Percentiles rank a stretch among this genome's conserved stretches.
Evolutionary conservation across 2,329 filamentous ascomycete genomes (phyloP).

Genomic region (Penicillium sp.): DNA sequence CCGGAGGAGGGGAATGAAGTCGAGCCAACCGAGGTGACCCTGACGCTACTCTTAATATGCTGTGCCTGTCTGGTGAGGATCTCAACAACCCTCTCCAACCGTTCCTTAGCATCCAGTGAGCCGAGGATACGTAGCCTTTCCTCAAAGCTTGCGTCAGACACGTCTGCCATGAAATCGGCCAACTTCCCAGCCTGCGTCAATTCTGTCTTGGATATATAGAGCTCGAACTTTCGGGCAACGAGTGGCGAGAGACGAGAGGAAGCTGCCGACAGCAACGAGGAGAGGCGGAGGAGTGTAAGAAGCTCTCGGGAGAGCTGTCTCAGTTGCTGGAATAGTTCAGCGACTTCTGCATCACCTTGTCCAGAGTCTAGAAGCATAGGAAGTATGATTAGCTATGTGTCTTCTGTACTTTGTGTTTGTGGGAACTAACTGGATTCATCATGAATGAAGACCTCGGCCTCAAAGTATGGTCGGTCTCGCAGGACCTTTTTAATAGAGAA

Average conservation of each 20-base stretch:
- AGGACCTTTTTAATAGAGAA: constrained; percentile 71
- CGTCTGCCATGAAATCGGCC: constrained; percentile 95
- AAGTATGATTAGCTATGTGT: constrained; percentile 7
- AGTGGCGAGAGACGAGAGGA: constrained; percentile 72
- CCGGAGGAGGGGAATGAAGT: constrained; percentile 63
- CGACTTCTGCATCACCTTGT: constrained; percentile 61
- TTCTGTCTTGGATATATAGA: constrained; percentile 81
- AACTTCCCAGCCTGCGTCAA: constrained; percentile 77
- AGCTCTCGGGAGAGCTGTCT: constrained; percentile 85
- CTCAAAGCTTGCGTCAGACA: constrained; percentile 81
- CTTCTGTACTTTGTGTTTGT: background rate
- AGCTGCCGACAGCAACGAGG: constrained; percentile 73
- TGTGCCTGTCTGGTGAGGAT: constrained; percentile 78
- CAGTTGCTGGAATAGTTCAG: constrained; percentile 72
- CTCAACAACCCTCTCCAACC: constrained; percentile 78
- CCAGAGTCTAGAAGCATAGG: constrained; percentile 30
- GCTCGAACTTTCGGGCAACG: constrained; percentile 80
- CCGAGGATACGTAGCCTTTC: constrained; percentile 86
- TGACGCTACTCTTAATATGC: constrained; percentile 81
- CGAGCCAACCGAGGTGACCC: constrained; percentile 74
- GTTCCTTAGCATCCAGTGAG: constrained; percentile 72
- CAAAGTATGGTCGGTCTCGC: constrained; percentile 80
- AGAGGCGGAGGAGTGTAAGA: constrained; percentile 77
- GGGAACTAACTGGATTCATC: constrained; percentile 63
- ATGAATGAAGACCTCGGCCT: constrained; percentile 71